Conservation (phyloP, 1,284 basidiomycete genomes). For the Cryptococcus jaspeensis region DNA sequence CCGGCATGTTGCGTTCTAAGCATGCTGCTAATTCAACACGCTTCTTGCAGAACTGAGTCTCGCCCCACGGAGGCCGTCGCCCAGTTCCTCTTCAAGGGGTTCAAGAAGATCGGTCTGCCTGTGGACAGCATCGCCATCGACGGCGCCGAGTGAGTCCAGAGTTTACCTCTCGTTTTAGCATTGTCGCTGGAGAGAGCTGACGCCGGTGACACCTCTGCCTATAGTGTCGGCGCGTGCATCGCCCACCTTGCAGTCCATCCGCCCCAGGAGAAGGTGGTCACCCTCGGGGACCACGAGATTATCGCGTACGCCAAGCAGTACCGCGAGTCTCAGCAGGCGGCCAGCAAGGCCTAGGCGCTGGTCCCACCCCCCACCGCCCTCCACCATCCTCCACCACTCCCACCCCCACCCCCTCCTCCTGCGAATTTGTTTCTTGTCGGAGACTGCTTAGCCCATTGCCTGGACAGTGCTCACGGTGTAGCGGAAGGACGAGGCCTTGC, state of each 20-base stretch:
- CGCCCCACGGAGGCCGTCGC: constrained; percentile 18
- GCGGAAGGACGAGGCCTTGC: not conserved
- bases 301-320: constrained; percentile 30
- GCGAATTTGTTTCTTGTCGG: not conserved
- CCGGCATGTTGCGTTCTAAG: not conserved
- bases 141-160: constrained; percentile 28
- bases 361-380: not conserved
- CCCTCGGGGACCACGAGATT: constrained; percentile 30
- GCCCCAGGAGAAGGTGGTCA: constrained; percentile 23
- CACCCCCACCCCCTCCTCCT: not conserved
- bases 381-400: too few species aligned
- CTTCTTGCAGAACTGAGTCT: constrained; percentile 13
- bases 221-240: constrained; percentile 41
- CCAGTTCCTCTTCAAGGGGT: constrained; percentile 15
- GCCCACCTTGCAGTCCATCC: constrained; percentile 40
- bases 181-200: not conserved
- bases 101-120: constrained; percentile 24
- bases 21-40: not conserved
- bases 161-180: not conserved
- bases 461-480: not conserved
- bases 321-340: not conserved
- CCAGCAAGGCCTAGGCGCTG: not conserved
- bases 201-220: not conserved
- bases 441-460: too few species aligned
- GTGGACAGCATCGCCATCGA: constrained; percentile 22